Evolutionary conservation across 2,329 filamentous ascomycete genomes (phyloP), one percentile per base, ranked within the genome.

Genomic region (Ophiosphaerella narmari): DNA sequence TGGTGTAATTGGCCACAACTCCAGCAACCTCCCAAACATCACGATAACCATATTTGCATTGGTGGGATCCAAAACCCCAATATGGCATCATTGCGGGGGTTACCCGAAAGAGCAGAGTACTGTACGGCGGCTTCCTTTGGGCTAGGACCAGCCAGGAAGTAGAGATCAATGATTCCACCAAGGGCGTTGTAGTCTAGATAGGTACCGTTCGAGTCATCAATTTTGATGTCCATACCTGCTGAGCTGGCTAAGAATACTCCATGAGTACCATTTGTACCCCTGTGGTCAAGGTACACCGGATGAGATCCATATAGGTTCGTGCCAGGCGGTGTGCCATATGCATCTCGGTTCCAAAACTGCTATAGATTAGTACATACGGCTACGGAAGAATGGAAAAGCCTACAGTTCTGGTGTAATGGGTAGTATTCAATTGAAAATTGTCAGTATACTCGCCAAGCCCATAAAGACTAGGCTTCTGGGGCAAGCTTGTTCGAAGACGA

Each of bases 171-270:
- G n/a, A 91, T 80, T n/a, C 90, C 90, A 11, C 90, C 89, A 0
- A 92, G 77, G 1, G 84, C 83, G 66, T 91, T 90, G 75, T 91
- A 93, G 70, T 92, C 88, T 6, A 94, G 80, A 51, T 86, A 90
- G 65, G 91, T 85, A 6, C 82, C 79, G 14, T 79, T 76, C 1
- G 82, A 82, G 55, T 84, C 82, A 67, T 90, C 82, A 68, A 92
- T 85, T 60, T 86, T 87, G 68, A 92, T 79, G 52, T 92, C 88
- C 86, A 91, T 91, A 31, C 71, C 70, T 35, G 62, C 58, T 2
- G 65, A 66, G 49, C 59, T 71, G 13, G 70, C 64, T 18, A 73
- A 38, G 45, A 73, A 71, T 9, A 73, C 71, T 34, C 67, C 70
- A 45, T 73, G 70, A 5, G 71, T 73, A 6, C 71, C 71, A 23